These are phyloP conservation scores for Aeschynomene evenia DNA, from an alignment of 306 rosid genomes.

Conservation along the genomic window DNA sequence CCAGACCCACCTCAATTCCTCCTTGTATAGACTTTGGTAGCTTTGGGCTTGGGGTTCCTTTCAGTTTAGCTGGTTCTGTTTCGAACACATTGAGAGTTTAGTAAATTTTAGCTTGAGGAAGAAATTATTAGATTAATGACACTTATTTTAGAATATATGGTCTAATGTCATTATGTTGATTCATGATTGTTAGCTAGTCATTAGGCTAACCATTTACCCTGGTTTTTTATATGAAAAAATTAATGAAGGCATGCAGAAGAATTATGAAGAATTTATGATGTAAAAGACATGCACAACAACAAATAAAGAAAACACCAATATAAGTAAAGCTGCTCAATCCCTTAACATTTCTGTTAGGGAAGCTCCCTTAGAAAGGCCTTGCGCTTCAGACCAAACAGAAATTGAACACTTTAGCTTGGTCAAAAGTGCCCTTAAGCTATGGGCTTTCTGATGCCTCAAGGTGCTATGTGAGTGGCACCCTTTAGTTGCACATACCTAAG, in stretches of 20 bases:
- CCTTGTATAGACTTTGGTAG: too few relatives aligned
- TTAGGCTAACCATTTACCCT: not conserved
- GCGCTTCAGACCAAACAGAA: not conserved
- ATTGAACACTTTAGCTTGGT: not conserved
- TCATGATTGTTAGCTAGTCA: not conserved
- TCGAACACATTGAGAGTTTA: not conserved
- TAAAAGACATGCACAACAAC: not conserved
- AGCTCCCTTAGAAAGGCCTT: not conserved
- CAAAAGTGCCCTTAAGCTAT: too few relatives aligned
- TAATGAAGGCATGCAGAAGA: not conserved
- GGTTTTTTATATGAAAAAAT: not conserved
- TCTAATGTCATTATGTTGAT: not conserved
- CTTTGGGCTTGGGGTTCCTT: not conserved
- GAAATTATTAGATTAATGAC: not conserved
- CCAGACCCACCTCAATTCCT: too few relatives aligned
- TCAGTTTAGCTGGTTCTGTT: not conserved
- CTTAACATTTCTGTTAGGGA: not conserved
- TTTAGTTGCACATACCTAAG: too few relatives aligned
- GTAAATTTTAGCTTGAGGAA: not conserved
- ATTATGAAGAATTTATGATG: not conserved
- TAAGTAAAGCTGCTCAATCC: not conserved
- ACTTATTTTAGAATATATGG: not conserved
- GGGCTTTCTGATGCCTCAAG: too few relatives aligned
- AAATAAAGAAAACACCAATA: not conserved
- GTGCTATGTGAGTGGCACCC: too few relatives aligned